These are phyloP conservation scores for Durotheca rogersii DNA, from an alignment of 495 filamentous ascomycete species.

Conservation along the genomic window DNA sequence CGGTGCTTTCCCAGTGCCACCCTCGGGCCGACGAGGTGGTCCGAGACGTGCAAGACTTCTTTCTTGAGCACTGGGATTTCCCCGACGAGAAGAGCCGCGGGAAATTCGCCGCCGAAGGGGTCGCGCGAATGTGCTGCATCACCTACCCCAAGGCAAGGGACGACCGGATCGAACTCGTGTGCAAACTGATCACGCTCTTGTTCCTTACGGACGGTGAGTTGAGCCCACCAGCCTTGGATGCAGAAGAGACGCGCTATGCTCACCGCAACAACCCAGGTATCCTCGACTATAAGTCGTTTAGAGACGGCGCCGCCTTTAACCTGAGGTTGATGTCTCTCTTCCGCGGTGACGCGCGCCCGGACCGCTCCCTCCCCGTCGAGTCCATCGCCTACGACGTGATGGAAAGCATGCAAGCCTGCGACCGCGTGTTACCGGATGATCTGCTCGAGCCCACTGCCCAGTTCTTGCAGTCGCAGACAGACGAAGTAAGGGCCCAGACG, in stretches of 20 bases:
- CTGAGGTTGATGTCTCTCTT: conserved; percentile 39
- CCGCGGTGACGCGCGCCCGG: conserved; percentile 32
- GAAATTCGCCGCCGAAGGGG: conserved; percentile 40
- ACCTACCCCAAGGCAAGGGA: conserved; percentile 41
- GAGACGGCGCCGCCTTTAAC: conserved; percentile 40
- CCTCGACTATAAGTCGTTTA: conserved; percentile 44
- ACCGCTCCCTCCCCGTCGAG: conserved; percentile 39
- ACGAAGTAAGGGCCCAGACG: conserved; percentile 10
- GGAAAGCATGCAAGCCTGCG: conserved; percentile 39
- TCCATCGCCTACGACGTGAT: conserved; percentile 43
- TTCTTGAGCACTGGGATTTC: conserved; percentile 44
- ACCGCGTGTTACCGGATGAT: conserved; percentile 35
- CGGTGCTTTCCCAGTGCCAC: neutral
- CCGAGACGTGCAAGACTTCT: conserved; percentile 37
- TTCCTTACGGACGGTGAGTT: conserved; percentile 42
- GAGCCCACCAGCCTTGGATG: neutral
- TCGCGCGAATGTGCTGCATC: conserved; percentile 38
- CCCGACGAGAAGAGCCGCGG: conserved; percentile 19
- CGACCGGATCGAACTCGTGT: conserved; percentile 40
- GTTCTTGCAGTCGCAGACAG: conserved; percentile 43
- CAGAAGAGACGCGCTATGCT: neutral
- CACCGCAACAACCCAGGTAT: too few species aligned
- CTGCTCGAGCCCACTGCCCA: conserved; percentile 38
- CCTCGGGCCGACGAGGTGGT: conserved; percentile 12
- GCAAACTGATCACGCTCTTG: conserved; percentile 36